These are phyloP conservation scores for Epichloe gansuensis DNA, from an alignment of 2,329 filamentous ascomycete species.

Conservation along the genomic window DNA sequence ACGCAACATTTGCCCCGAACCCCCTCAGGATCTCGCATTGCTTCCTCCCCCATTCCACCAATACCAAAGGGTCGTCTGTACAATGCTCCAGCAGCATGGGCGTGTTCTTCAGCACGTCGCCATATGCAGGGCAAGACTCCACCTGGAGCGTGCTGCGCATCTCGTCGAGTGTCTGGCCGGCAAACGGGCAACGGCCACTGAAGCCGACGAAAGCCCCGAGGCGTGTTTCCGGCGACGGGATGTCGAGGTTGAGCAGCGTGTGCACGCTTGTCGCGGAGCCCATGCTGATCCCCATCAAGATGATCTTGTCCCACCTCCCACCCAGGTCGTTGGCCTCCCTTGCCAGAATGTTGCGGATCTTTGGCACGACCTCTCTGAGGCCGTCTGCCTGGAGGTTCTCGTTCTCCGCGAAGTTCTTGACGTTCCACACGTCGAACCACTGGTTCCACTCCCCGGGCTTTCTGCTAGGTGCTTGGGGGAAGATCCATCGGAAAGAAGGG, in stretches of 20 bases:
- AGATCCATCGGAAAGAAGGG: conserved; percentile 35
- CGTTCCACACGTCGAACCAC: conserved; percentile 40
- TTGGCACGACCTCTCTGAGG: conserved; percentile 23
- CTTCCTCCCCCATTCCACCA: conserved; percentile 22
- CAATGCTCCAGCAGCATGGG: conserved; percentile 33
- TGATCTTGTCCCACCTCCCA: conserved; percentile 24
- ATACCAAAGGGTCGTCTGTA: conserved; percentile 28
- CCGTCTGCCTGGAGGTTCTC: conserved; percentile 30
- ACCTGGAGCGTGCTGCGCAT: conserved; percentile 21
- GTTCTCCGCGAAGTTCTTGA: conserved; percentile 23
- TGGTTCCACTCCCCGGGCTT: conserved; percentile 18
- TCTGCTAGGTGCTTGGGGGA: conserved; percentile 28
- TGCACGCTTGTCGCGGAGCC: conserved; percentile 29
- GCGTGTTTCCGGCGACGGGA: conserved; percentile 8
- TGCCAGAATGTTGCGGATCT: conserved; percentile 20
- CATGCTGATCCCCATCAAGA: conserved; percentile 34
- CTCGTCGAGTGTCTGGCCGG: conserved; percentile 15
- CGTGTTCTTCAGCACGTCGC: conserved; percentile 24
- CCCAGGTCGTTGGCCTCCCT: conserved; percentile 23
- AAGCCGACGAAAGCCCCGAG: conserved; percentile 26
- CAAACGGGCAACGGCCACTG: conserved; percentile 24
- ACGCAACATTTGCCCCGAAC: conserved; percentile 26
- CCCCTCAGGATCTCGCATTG: conserved; percentile 20
- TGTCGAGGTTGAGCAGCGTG: conserved; percentile 22
- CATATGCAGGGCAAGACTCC: conserved; percentile 11